Evolutionary conservation across 2,329 filamentous ascomycete genomes (phyloP).

Genomic region (Talaromyces sp.): DNA sequence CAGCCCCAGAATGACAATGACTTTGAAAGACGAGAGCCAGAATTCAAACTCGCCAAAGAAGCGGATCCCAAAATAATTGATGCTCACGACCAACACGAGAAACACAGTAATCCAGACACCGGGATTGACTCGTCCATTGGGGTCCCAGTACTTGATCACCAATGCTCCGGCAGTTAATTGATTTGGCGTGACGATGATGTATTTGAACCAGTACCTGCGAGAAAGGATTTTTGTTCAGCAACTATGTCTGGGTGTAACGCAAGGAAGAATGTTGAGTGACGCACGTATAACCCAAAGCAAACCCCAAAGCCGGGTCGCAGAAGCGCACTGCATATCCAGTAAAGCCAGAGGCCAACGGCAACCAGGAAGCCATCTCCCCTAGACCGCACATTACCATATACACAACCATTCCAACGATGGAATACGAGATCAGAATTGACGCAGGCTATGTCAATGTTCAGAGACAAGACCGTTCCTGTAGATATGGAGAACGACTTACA

Average conservation of each 20-base stretch:
- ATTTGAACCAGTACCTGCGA: slow-evolving; percentile 56
- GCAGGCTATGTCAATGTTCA: slow-evolving; percentile 26
- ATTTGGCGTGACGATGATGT: slow-evolving; percentile 51
- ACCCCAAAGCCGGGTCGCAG: slow-evolving; percentile 74
- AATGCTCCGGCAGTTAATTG: slow-evolving; percentile 52
- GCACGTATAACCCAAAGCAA: slow-evolving; percentile 64
- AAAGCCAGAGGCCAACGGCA: slow-evolving; percentile 73
- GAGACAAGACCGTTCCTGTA: not conserved
- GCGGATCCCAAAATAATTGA: slow-evolving; percentile 55
- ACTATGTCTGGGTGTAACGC: not conserved
- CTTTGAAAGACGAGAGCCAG: slow-evolving; percentile 57
- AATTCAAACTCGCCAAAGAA: slow-evolving; percentile 60
- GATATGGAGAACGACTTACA: slow-evolving; percentile 21
- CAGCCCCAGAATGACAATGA: slow-evolving; percentile 50
- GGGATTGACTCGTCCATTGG: slow-evolving; percentile 43
- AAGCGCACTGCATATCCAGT: slow-evolving; percentile 76
- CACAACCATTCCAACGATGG: slow-evolving; percentile 52
- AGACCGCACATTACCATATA: slow-evolving; percentile 77
- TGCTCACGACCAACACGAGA: slow-evolving; percentile 48
- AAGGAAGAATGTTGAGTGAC: slow-evolving; percentile 14
- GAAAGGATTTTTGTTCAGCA: not conserved
- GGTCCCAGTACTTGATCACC: slow-evolving; percentile 60
- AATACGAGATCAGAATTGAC: slow-evolving; percentile 39
- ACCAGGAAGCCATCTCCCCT: slow-evolving; percentile 80
- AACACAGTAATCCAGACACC: slow-evolving; percentile 59